Evolutionary conservation across 164 flowering plant genomes (phyloP).

Genomic region (Vitis labrusca): DNA sequence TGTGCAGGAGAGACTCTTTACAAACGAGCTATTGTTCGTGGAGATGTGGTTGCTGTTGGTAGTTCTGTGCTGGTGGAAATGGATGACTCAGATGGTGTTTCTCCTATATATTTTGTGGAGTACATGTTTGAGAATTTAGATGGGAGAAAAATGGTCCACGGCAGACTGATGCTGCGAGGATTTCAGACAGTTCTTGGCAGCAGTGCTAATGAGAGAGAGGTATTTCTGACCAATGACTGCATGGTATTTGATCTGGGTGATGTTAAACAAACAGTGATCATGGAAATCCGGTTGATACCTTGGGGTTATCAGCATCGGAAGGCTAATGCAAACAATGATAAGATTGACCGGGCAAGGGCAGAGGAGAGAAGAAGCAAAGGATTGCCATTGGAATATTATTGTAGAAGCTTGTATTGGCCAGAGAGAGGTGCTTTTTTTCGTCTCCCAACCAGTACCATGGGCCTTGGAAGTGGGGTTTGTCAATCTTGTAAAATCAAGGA

Average conservation of each 20-base stretch:
- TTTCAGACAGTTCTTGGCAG: slow-evolving; percentile 79
- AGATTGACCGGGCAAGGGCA: slow-evolving; percentile 55
- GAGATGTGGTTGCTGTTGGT: slow-evolving; percentile 58
- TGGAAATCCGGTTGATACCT: slow-evolving; percentile 49
- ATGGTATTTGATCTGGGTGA: slow-evolving; percentile 51
- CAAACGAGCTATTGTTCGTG: slow-evolving; percentile 50
- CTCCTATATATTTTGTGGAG: slow-evolving; percentile 68
- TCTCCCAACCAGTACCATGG: slow-evolving; percentile 53
- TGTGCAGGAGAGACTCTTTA: slow-evolving; percentile 55
- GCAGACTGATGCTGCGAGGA: slow-evolving; percentile 66
- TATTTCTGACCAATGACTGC: slow-evolving; percentile 81
- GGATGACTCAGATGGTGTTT: slow-evolving; percentile 41
- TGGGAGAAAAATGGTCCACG: slow-evolving; percentile 74
- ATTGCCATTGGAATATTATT: slow-evolving; percentile 71
- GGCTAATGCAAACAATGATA: slow-evolving; percentile 49
- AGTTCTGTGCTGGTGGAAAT: slow-evolving; percentile 51
- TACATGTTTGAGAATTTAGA: slow-evolving; percentile 72
- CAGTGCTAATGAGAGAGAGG: slow-evolving; percentile 80
- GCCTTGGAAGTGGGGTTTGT: slow-evolving; percentile 76
- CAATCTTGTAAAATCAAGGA: slow-evolving; percentile 57
- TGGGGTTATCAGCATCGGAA: slow-evolving; percentile 88
- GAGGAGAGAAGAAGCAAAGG: slow-evolving; percentile 79
- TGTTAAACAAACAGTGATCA: slow-evolving; percentile 45
- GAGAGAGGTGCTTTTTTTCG: slow-evolving; percentile 78
- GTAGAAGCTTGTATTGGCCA: slow-evolving; percentile 86